Conservation (phyloP, 805 yeast genomes). For the Yarrowia bubula region DNA sequence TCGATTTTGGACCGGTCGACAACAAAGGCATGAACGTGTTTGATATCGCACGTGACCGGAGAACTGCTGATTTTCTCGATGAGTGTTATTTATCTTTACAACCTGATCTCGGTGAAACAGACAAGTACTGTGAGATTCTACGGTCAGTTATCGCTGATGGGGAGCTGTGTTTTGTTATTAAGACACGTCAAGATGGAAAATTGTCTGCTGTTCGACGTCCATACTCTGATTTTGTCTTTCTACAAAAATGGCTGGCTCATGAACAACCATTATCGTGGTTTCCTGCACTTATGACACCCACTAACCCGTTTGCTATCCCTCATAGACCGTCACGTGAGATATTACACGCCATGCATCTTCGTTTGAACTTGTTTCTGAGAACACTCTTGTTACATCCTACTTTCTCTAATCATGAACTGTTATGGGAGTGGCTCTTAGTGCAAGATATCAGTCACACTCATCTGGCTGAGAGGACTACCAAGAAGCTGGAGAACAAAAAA, state of each 20-base stretch:
- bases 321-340: conserved; percentile 37
- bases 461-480: conserved; percentile 34
- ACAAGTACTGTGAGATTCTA: neutral
- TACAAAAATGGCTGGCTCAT: conserved; percentile 39
- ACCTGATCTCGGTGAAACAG: neutral
- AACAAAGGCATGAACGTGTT: conserved; percentile 37
- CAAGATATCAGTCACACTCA: conserved; percentile 33
- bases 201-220: conserved; percentile 36
- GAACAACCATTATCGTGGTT: conserved; percentile 43
- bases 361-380: conserved; percentile 50
- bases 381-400: conserved; percentile 45
- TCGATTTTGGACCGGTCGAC: conserved; percentile 45
- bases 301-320: conserved; percentile 37
- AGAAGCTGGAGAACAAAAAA: conserved; percentile 34
- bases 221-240: conserved; percentile 37
- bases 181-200: conserved; percentile 28
- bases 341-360: conserved; percentile 44
- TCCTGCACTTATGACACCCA: conserved; percentile 36
- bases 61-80: conserved; percentile 33
- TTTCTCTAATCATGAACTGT: conserved; percentile 40
- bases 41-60: conserved; percentile 39
- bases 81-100: conserved; percentile 27
- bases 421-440: conserved; percentile 46
- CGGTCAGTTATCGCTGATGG: conserved; percentile 30
- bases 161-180: conserved; percentile 33